Base-by-base conservation (phyloP, 208 protist species). In the Trichomonas gallinae region DNA sequence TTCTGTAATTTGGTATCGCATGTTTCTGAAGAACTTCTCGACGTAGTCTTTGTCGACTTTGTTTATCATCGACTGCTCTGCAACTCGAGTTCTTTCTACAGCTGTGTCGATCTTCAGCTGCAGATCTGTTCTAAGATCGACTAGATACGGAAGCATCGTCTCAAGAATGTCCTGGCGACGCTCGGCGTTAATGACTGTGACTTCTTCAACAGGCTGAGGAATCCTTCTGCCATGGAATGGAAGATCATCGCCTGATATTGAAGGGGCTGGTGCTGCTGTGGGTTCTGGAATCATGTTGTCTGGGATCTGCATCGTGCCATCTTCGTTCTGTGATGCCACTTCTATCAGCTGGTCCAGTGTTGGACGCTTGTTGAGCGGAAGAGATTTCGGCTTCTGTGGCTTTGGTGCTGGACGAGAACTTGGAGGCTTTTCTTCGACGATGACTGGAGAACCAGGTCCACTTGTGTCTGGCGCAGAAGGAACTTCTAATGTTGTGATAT, bases 1-100 rank as follows among this genome's bases (percentile, higher is more conserved):
- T 34, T 93, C 87, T 26, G 26, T 51, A 0, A 93, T 51, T 15
- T 17, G 42, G 10, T 48, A 42, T 93, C 87, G 0, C 44, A 93
- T 51, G 15, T 93, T 93, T 6, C 44, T 48, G 31, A 93, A 93
- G 40, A 93, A 51, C 8, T 93, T 42, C 8, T 93, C 17, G 3
- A 93, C 44, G 38, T 44, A 93, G 42, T 93, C 87, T 51, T 93
- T 93, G 31, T 93, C 87, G 21, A 93, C 83, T 46, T 89, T 89
- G 38, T 89, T 89, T 45, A 31, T 34, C 0, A 89, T 26, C 0
- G 1, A 44, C 38, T 89, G 34, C 23, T 89, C 83, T 10, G 83
- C 40, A n/a, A 89, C 17, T 89, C 83, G 2, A n/a, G 83, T n/a
- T 21, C 40, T 3, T 46, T 89, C 87, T 49, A 51, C 40, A 1